phyloP scores from a whole-genome alignment of 352 stramenopile genomes.

The Globisporangium nagaii region DNA sequence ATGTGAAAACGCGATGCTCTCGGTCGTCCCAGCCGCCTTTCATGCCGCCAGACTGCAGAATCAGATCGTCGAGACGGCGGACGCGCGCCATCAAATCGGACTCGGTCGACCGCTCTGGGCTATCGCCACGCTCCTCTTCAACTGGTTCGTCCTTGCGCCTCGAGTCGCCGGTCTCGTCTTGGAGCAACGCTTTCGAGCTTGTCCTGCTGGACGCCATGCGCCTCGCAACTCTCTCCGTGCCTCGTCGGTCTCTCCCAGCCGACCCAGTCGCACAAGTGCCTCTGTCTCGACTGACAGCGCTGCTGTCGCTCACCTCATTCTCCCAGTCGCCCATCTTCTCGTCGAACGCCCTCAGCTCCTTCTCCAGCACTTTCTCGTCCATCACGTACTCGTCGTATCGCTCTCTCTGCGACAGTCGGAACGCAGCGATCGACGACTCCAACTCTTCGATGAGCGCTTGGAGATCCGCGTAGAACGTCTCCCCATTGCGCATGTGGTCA shows the following conservation, averaged over 20 bases:
- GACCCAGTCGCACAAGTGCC: not conserved
- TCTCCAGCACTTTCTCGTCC: constrained; percentile 58
- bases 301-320: constrained; percentile 5
- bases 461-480: constrained; percentile 37
- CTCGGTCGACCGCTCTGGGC: constrained; percentile 7
- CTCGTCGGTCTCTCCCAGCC: not conserved
- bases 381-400: constrained; percentile 37
- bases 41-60: constrained; percentile 44
- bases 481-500: constrained; percentile 37
- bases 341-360: constrained; percentile 35
- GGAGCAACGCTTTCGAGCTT: not conserved
- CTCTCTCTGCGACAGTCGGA: constrained; percentile 28
- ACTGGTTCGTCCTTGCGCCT: not conserved
- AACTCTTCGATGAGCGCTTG: constrained; percentile 49
- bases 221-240: not conserved
- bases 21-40: constrained; percentile 54
- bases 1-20: constrained; percentile 44
- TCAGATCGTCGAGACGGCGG: constrained; percentile 43
- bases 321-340: constrained; percentile 45
- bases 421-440: constrained; percentile 32
- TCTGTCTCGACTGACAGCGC: not conserved
- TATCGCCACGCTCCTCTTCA: constrained; percentile 4
- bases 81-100: constrained; percentile 39
- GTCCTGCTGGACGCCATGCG: not conserved
- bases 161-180: too few species aligned